Base-by-base conservation (phyloP, 2,329 filamentous ascomycete species). In the Nemania serpens region DNA sequence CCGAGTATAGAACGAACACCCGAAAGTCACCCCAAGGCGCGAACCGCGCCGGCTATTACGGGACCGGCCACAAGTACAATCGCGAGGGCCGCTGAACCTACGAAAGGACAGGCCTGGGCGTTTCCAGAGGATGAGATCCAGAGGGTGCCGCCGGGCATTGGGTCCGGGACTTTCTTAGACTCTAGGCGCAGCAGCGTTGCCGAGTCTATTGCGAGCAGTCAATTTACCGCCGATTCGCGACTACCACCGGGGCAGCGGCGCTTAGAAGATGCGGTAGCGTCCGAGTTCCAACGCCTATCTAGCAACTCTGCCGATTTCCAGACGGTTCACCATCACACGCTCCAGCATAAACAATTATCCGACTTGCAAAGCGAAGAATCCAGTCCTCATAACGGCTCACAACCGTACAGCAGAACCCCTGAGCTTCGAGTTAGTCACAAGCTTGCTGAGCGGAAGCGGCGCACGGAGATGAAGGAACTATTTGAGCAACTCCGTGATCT, bases 381-480 rank as follows among this genome's bases (percentile, higher is more conserved):
- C 1, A 82, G 82, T 54, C 78, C 76, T 13, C 77, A 76, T 59
- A 78, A 76, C 1, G 83, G 86, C 11, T 82, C 84, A 22, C 90
- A 91, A 65, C 91, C 91, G 1, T 95, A 95, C 74, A 93, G 90
- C 69, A 81, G 91, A 42, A 95, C 91, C 0, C 91, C 91, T 0
- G 91, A 95, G 74, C 80, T 95, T 41, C 85, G 91, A 20, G 85
- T 94, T 50, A 94, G 90, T 71, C 91, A 95, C 76, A 95, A 95
- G 75, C 83, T 95, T 58, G 91, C 91, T 0, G 91, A 95, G 76
- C 83, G 91, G 39, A 95, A 95, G 78, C 84, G 91, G 41, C 82
- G 91, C 62, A 93, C 91, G 9, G 91, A 95, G 73, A 95, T 95
- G 91, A 95, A 95, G 77, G 88, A 91, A 70, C 78, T 95, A 0